These are phyloP conservation scores for Trametes maxima DNA, from an alignment of 768 basidiomycete species.

Conservation along the genomic window DNA sequence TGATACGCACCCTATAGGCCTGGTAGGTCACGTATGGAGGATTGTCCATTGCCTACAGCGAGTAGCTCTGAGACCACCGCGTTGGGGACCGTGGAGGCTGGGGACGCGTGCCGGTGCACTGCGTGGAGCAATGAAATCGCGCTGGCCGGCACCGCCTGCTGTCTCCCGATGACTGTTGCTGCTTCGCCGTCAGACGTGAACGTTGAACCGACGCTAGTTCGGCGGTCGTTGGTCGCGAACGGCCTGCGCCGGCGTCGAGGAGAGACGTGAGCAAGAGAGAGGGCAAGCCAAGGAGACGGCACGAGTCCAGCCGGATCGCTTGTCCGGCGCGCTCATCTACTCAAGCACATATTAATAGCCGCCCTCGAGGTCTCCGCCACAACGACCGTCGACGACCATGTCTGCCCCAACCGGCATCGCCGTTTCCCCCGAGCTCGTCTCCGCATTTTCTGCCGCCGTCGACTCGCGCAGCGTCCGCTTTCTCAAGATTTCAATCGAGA, in stretches of 20 bases:
- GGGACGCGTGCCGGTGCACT: background rate
- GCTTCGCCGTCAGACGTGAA: background rate
- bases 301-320: background rate
- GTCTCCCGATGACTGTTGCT: constrained; percentile 7
- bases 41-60: constrained; percentile 27
- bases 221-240: background rate
- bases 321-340: background rate
- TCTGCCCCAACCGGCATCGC: constrained; percentile 74
- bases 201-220: background rate
- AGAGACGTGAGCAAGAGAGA: background rate
- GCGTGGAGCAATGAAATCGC: constrained; percentile 19
- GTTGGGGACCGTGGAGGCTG: background rate
- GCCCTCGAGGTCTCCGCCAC: background rate
- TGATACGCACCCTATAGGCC: constrained; percentile 45
- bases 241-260: constrained; percentile 6
- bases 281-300: background rate
- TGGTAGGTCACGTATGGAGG: constrained; percentile 49
- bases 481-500: constrained; percentile 73
- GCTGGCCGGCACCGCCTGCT: constrained; percentile 16
- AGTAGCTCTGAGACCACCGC: background rate
- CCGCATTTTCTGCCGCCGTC: constrained; percentile 60
- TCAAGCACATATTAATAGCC: background rate
- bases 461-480: constrained; percentile 59
- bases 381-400: constrained; percentile 47
- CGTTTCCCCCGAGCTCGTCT: constrained; percentile 58